Evolutionary conservation across 257 asterid species (phyloP), one percentile per base, ranked within the genome.

Genomic region (Nicotiana tomentosiformis): DNA sequence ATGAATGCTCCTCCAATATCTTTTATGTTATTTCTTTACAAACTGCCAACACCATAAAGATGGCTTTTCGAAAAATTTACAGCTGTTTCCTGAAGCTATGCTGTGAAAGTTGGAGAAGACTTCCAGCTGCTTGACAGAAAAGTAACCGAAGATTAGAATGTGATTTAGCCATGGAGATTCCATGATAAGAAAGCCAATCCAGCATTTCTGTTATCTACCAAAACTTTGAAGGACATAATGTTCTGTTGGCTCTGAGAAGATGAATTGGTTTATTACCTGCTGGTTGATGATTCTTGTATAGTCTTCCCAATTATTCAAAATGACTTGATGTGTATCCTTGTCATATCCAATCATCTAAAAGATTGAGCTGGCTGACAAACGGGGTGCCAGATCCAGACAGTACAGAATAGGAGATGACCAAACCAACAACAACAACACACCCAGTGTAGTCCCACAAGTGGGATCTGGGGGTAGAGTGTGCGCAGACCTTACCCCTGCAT

Each of bases 41-140:
- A 14, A 60, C 66, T n/a, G 30, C 4, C 12, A 60, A n/a, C n/a
- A 39, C 78, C 43, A 43, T n/a, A 56, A 32, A n/a, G 78, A 39
- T 69, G 78, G 0, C 23, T 39, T 18, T n/a, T 39, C 3, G 58
- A 43, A 43, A 43, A 39, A 43, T 43, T 43, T 39, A 20, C 78
- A 70, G 78, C 11, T 70, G 78, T 70, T 70, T 70, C 78, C 58
- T 70, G 57, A 43, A 70, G 58, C 33, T 43, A 39, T 70, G 23
- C 12, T 39, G 15, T 70, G 35, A 32, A 70, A 39, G 46, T 39
- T 39, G 57, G 58, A 69, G 57, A 69, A 10, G 17, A 70, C 23
- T n/a, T 39, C 10, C 29, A n/a, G 35, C 58, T 43, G 35, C 35
- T 20, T 2, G 35, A 70, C 33, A 39, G 58, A 70, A 69, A 69